Evolutionary conservation across 345 rosid genomes (phyloP).

Genomic region (Punica granatum): DNA sequence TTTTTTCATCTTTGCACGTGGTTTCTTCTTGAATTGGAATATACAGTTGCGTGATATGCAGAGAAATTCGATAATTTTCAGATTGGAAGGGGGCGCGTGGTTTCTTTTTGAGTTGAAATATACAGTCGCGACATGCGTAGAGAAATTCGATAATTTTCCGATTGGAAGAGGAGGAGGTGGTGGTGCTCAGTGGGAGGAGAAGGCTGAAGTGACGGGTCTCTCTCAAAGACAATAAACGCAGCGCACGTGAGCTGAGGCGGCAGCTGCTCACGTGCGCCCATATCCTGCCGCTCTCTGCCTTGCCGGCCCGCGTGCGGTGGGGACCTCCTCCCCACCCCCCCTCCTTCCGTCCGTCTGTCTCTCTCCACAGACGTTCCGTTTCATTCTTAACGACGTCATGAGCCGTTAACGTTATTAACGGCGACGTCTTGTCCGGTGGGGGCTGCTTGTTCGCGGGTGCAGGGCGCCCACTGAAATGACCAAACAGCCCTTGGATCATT

Average conservation of each 20-base stretch:
- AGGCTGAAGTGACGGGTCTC: not conserved
- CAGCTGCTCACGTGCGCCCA: slow-evolving; percentile 10
- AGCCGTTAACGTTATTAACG: not conserved
- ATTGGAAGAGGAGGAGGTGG: not conserved
- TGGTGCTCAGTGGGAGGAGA: not conserved
- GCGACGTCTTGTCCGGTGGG: too few species aligned
- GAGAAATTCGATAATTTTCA: too few species aligned
- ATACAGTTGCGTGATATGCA: too few species aligned
- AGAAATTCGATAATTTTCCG: not conserved
- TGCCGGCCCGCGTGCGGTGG: slow-evolving; percentile 15
- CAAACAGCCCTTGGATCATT: not conserved
- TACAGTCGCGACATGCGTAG: too few species aligned
- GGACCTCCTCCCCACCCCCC: slow-evolving; percentile 4
- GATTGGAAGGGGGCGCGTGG: too few species aligned
- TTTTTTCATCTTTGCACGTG: too few species aligned
- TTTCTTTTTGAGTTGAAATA: too few species aligned
- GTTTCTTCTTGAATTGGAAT: too few species aligned
- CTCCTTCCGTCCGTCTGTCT: not conserved
- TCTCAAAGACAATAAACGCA: not conserved
- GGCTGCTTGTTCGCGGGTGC: too few species aligned
- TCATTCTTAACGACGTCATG: not conserved
- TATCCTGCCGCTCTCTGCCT: slow-evolving; percentile 3
- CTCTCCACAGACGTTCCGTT: slow-evolving; percentile 1
- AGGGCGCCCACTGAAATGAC: too few species aligned
- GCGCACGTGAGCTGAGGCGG: not conserved